These are phyloP conservation scores for Ilyonectria sp. DNA, from an alignment of 2,329 filamentous ascomycete genomes.

Conservation along the genomic window DNA sequence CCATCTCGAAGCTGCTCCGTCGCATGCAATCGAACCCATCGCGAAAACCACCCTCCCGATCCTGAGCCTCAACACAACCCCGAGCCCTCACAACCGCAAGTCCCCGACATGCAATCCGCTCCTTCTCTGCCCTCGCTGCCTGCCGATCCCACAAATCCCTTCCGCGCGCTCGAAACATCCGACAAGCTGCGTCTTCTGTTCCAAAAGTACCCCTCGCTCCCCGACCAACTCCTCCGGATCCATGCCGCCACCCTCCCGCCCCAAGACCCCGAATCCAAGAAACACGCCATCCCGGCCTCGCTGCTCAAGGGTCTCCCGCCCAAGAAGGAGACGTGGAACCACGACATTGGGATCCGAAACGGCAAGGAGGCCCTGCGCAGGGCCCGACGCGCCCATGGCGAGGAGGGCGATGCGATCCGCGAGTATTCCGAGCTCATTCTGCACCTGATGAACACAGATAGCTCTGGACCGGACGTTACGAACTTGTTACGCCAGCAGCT, in stretches of 20 bases:
- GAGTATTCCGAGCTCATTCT: constrained; percentile 73
- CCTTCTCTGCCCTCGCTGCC: constrained; percentile 1
- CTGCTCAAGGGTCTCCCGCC: constrained; percentile 52
- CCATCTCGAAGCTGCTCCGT: constrained; percentile 69
- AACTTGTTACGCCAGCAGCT: constrained; percentile 61
- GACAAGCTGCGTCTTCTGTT: constrained; percentile 67
- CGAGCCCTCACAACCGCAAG: constrained; percentile 24
- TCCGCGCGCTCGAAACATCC: constrained; percentile 66
- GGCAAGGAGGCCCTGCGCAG: constrained; percentile 69
- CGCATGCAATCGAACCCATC: constrained; percentile 68
- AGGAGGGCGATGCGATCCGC: constrained; percentile 71
- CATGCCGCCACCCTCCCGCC: constrained; percentile 66
- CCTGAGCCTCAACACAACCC: constrained; percentile 49
- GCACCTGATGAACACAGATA: constrained; percentile 60
- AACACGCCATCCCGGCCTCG: constrained; percentile 50
- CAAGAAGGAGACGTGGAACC: constrained; percentile 67
- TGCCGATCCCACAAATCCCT: constrained; percentile 59
- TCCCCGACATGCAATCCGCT: constrained; percentile 15
- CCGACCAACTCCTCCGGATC: constrained; percentile 63
- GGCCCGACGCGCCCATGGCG: constrained; percentile 64
- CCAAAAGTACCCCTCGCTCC: constrained; percentile 66
- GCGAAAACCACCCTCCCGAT: constrained; percentile 64
- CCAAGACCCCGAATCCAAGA: constrained; percentile 42
- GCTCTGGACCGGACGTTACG: constrained; percentile 51
- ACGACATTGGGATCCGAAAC: constrained; percentile 70